Percentiles rank a stretch among this genome's conserved stretches.
Evolutionary conservation across 225 moss, liverwort and hornwort genomes (phyloP).

Genomic region (Anthoceros angustus): DNA sequence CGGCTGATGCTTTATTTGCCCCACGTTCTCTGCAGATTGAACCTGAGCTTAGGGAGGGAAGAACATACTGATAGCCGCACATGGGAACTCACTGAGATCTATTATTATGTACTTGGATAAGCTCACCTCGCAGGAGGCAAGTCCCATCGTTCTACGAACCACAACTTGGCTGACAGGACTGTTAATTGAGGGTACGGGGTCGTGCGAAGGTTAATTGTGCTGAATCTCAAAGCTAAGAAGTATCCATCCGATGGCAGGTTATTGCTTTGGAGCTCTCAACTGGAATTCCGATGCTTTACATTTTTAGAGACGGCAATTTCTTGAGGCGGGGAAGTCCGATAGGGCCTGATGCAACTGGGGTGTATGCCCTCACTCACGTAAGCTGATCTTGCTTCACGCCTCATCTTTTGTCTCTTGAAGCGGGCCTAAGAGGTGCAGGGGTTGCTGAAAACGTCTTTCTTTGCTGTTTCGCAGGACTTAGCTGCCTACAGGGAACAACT

Average conservation of each 20-base stretch:
- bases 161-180: not conserved
- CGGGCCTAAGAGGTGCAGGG: constrained; percentile 5
- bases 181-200: not conserved
- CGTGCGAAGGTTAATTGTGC: not conserved
- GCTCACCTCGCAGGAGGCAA: constrained; percentile 63
- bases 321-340: constrained; percentile 73
- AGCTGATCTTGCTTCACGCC: not conserved
- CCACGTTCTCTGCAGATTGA: constrained; percentile 37
- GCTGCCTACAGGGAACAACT: constrained; percentile 31
- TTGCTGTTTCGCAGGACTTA: constrained; percentile 23
- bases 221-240: not conserved
- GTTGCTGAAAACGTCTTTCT: not conserved
- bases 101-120: constrained; percentile 95
- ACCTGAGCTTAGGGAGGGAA: constrained; percentile 60
- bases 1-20: not conserved
- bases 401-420: constrained; percentile 12
- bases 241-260: constrained; percentile 21
- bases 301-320: constrained; percentile 46
- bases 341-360: constrained; percentile 52
- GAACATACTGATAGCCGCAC: constrained; percentile 84
- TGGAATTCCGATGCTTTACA: constrained; percentile 91
- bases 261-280: constrained; percentile 91
- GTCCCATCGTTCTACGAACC: not conserved
- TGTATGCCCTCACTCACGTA: constrained; percentile 70
- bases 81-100: constrained; percentile 76